phyloP scores from a whole-genome alignment of 1,284 basidiomycete genomes.

The Ganoderma meredithae region DNA sequence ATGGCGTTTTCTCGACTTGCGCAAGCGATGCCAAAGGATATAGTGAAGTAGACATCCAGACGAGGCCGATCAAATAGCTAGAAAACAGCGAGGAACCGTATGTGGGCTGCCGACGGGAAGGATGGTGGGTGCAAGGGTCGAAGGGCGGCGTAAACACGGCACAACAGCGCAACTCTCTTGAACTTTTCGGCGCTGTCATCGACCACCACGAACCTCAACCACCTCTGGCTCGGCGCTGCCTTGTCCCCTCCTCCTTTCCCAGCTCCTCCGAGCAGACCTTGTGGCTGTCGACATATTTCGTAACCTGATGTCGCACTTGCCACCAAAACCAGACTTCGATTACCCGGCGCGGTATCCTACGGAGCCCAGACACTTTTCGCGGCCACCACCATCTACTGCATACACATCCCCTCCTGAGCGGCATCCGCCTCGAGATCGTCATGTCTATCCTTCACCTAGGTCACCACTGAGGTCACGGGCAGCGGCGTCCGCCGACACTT shows the following conservation, averaged over 20 bases:
- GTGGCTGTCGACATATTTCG: conserved; percentile 2
- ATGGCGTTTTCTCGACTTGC: conserved; percentile 85
- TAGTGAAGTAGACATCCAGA: conserved; percentile 61
- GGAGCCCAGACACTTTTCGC: conserved; percentile 35
- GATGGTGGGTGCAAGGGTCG: conserved; percentile 6
- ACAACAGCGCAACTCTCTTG: conserved; percentile 27
- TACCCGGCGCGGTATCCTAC: conserved; percentile 36
- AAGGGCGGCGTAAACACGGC: conserved; percentile 27
- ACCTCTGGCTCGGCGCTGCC: background rate
- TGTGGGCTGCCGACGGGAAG: background rate
- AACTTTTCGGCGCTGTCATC: conserved; percentile 18
- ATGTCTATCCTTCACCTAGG: conserved; percentile 34
- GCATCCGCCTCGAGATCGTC: conserved; percentile 32
- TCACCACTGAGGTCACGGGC: conserved; percentile 35
- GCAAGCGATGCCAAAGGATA: conserved; percentile 86
- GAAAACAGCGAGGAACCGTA: background rate
- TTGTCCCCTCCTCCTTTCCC: background rate
- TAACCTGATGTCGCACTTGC: conserved; percentile 37
- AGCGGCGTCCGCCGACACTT: conserved; percentile 33
- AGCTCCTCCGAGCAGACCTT: background rate
- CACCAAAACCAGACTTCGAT: conserved; percentile 46
- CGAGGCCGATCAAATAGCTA: background rate
- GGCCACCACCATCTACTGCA: conserved; percentile 24
- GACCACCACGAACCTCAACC: conserved; percentile 15
- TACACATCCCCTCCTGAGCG: conserved; percentile 33